Evolutionary conservation across 805 yeast genomes (phyloP).

Genomic region (Torulaspora franciscae): DNA sequence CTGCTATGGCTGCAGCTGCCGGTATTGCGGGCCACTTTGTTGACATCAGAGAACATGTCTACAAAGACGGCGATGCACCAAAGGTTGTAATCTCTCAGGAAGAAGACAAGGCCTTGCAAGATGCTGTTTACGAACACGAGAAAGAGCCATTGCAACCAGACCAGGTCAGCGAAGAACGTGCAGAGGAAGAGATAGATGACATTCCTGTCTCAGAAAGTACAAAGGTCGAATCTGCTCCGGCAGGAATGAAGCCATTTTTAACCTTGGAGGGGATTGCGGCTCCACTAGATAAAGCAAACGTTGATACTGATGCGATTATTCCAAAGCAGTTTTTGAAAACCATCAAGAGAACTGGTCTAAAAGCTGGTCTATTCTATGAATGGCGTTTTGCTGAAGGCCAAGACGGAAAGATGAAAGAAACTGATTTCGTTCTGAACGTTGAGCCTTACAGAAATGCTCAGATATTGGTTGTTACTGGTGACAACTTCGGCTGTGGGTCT

Average conservation of each 20-base stretch:
- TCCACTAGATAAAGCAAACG: slow-evolving; percentile 89
- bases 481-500: slow-evolving; percentile 98
- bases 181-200: slow-evolving; percentile 55
- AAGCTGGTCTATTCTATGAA: slow-evolving; percentile 85
- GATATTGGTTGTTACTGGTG: slow-evolving; percentile 87
- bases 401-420: slow-evolving; percentile 67
- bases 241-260: slow-evolving; percentile 70
- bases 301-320: slow-evolving; percentile 97
- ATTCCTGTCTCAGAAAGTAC: slow-evolving; percentile 49
- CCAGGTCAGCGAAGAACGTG: slow-evolving; percentile 45
- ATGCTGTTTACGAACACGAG: slow-evolving; percentile 68
- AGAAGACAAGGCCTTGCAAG: slow-evolving; percentile 53
- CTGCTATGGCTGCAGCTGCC: slow-evolving; percentile 99
- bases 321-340: slow-evolving; percentile 98
- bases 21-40: slow-evolving; percentile 85
- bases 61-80: slow-evolving; percentile 56
- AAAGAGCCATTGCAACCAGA: slow-evolving; percentile 55
- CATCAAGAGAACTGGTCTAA: slow-evolving; percentile 93
- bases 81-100: slow-evolving; percentile 44
- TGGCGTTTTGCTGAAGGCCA: slow-evolving; percentile 68
- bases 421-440: slow-evolving; percentile 88
- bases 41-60: slow-evolving; percentile 80
- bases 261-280: slow-evolving; percentile 85
- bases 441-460: slow-evolving; percentile 77
- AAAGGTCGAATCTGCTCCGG: slow-evolving; percentile 36